Percentiles rank a stretch among this genome's conserved stretches.
phyloP scores from a whole-genome alignment of 164 flowering plant genomes.

The Dillenia suffruticosa region DNA sequence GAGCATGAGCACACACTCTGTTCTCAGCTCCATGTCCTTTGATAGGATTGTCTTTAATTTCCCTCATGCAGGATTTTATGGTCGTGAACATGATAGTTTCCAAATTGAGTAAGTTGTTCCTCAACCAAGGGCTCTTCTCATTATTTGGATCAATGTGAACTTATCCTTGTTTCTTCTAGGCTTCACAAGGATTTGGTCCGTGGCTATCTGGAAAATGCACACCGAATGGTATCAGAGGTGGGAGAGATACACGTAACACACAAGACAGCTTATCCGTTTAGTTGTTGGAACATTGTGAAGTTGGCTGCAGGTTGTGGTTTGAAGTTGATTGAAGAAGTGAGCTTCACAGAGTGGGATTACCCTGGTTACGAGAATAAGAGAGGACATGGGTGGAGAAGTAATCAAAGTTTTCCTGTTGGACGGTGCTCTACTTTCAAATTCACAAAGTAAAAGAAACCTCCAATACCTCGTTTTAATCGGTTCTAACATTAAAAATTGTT shows the following conservation, averaged over 20 bases:
- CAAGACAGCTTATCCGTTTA: constrained; percentile 2
- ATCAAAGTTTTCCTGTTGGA: constrained; percentile 1
- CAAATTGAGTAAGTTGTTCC: background rate
- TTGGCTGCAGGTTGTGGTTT: background rate
- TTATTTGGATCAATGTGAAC: too few species aligned
- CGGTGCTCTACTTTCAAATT: constrained; percentile 2
- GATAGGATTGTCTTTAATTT: constrained; percentile 29
- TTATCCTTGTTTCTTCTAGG: constrained; percentile 7
- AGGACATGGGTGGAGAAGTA: background rate
- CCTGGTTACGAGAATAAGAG: constrained; percentile 6
- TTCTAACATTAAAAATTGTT: too few species aligned
- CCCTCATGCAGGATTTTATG: constrained; percentile 19
- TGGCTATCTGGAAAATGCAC: constrained; percentile 16
- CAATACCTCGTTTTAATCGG: too few species aligned
- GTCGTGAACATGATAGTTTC: background rate
- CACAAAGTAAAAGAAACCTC: too few species aligned
- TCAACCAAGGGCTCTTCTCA: too few species aligned
- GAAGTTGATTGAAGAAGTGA: background rate
- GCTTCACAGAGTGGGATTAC: background rate
- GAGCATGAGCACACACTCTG: constrained; percentile 9
- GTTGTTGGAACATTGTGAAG: background rate
- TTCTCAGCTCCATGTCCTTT: constrained; percentile 1
- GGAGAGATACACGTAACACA: constrained; percentile 5
- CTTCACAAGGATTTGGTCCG: constrained; percentile 16
- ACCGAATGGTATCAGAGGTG: background rate